Conservation (phyloP, 805 yeast genomes). For the Candida boleticola region DNA sequence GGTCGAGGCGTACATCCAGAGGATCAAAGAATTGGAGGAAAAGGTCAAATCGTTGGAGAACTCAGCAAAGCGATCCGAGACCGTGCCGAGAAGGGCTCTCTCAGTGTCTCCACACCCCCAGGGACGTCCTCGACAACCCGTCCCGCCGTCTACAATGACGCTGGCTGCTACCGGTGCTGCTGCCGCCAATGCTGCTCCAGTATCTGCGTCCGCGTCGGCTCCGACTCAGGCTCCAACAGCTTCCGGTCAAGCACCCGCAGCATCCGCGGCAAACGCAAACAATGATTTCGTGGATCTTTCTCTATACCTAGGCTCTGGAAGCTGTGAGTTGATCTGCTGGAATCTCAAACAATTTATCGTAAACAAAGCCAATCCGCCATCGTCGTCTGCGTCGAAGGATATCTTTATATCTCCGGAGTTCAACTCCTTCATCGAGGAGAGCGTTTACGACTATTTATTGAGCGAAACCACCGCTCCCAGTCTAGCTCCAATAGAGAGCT, state of each 20-base stretch:
- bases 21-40: slow-evolving; percentile 11
- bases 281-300: slow-evolving; percentile 17
- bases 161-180: no score
- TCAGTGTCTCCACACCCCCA: not conserved
- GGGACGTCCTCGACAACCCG: not conserved
- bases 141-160: no score
- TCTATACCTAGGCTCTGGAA: slow-evolving; percentile 21
- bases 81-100: not conserved
- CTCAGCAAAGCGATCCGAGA: not conserved
- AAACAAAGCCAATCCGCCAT: not conserved
- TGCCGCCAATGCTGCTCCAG: no score
- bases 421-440: slow-evolving; percentile 22
- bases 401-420: slow-evolving; percentile 20
- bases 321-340: slow-evolving; percentile 25
- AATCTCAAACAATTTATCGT: slow-evolving; percentile 17
- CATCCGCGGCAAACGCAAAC: no score
- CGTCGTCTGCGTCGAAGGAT: not conserved
- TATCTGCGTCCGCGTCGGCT: no score
- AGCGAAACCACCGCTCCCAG: not conserved
- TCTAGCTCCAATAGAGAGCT: not conserved
- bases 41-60: slow-evolving; percentile 6
- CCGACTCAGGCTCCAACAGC: no score
- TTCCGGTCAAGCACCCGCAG: no score
- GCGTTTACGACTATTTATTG: slow-evolving; percentile 16
- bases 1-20: slow-evolving; percentile 16